Evolutionary conservation across 176 grass and related monocot genomes (phyloP).

Genomic region (Phoenix roebelenii): DNA sequence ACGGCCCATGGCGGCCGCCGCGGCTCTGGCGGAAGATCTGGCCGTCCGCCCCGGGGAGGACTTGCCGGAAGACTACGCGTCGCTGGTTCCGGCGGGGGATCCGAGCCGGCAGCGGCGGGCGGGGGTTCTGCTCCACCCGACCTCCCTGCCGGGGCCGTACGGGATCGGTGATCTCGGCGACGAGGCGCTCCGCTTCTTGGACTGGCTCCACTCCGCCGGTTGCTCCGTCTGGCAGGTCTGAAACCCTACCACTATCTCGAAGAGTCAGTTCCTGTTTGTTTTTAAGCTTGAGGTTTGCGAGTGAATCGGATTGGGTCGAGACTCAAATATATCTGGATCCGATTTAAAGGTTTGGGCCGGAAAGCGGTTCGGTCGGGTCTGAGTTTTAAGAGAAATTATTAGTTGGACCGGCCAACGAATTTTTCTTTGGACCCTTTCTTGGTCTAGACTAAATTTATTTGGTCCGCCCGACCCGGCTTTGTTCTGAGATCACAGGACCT

Average conservation of each 20-base stretch:
- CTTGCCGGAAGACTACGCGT: slow-evolving; percentile 59
- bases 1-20: slow-evolving; percentile 1
- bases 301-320: no score
- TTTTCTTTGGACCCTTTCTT: no score
- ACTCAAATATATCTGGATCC: no score
- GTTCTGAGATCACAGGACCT: no score
- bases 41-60: slow-evolving; percentile 42
- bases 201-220: slow-evolving; percentile 60
- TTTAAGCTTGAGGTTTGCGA: no score
- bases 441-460: no score
- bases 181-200: slow-evolving; percentile 52
- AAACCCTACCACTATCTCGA: not conserved
- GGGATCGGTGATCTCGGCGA: slow-evolving; percentile 81
- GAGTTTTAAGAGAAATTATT: no score
- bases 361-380: no score
- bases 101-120: slow-evolving; percentile 42
- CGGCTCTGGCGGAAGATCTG: slow-evolving; percentile 8
- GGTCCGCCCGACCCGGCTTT: no score
- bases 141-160: slow-evolving; percentile 56
- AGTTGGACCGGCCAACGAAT: no score
- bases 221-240: slow-evolving; percentile 84
- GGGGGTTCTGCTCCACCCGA: slow-evolving; percentile 64
- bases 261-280: no score
- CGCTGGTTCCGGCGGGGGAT: slow-evolving; percentile 40
- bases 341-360: no score